Conservation (phyloP, 78 protist species). For the Guillardia theta region DNA sequence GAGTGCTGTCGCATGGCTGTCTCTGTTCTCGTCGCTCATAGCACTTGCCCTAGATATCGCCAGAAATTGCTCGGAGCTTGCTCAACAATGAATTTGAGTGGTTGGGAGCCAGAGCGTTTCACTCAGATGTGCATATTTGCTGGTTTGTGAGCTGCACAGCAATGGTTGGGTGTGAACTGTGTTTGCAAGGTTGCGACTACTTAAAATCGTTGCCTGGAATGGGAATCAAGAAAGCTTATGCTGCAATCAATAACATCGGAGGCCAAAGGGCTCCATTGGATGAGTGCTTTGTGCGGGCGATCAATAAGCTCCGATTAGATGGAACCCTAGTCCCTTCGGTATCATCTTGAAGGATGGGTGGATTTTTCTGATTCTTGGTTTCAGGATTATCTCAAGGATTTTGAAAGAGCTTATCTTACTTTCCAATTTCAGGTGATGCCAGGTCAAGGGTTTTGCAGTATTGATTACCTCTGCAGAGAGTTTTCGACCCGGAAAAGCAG, state of each 20-base stretch:
- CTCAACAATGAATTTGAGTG: not conserved
- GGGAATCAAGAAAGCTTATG: not conserved
- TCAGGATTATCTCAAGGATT: too few species aligned
- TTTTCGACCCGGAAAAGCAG: too few species aligned
- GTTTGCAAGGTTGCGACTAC: not conserved
- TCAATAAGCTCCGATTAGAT: not conserved
- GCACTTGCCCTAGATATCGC: too few species aligned
- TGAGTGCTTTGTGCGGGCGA: not conserved
- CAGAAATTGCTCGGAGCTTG: constrained; percentile 17
- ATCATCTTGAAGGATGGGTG: too few species aligned
- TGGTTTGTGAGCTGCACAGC: not conserved
- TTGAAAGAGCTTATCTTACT: too few species aligned
- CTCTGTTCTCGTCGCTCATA: too few species aligned
- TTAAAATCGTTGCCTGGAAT: not conserved
- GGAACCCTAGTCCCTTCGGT: not conserved
- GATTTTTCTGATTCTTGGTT: too few species aligned
- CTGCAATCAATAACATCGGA: not conserved
- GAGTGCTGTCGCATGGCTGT: too few species aligned
- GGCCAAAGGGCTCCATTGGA: not conserved
- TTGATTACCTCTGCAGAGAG: too few species aligned
- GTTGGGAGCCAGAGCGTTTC: constrained; percentile 17
- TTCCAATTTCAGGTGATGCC: too few species aligned
- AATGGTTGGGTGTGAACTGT: not conserved
- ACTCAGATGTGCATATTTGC: not conserved
- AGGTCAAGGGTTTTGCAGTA: too few species aligned